Conservation (phyloP, 75 land plant genomes). For the Chamaecyparis obtusa region DNA sequence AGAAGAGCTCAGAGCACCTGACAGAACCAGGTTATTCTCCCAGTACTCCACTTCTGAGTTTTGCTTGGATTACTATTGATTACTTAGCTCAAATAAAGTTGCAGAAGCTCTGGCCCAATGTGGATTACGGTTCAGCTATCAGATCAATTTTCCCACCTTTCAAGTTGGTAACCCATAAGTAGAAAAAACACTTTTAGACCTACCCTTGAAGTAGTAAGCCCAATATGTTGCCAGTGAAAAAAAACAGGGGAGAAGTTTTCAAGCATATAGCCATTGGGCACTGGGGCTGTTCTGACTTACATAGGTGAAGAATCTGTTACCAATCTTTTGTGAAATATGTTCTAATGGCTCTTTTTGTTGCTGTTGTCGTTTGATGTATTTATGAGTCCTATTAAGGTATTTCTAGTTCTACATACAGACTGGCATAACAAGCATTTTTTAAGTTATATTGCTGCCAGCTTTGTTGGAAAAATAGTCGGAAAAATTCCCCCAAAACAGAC, state of each 20-base stretch:
- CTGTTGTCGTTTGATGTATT: neutral
- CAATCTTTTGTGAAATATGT: neutral
- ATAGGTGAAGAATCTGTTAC: neutral
- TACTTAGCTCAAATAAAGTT: constrained; percentile 63
- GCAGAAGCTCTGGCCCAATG: constrained; percentile 3
- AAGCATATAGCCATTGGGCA: neutral
- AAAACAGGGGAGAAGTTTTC: too few species aligned
- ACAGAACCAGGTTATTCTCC: constrained; percentile 26
- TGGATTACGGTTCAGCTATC: neutral
- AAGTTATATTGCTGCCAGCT: neutral
- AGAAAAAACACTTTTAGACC: too few species aligned
- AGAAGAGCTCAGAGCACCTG: too few species aligned
- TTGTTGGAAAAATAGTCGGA: neutral
- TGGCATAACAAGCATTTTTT: neutral
- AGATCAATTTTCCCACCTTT: neutral
- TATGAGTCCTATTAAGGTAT: neutral
- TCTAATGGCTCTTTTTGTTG: neutral
- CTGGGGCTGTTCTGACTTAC: neutral
- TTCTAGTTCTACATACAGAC: too few species aligned
- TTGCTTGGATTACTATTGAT: constrained; percentile 78
- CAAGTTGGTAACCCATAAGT: neutral
- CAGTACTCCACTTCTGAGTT: constrained; percentile 44
- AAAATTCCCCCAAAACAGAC: neutral
- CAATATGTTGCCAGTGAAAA: too few species aligned
- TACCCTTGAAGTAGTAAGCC: too few species aligned